Evolutionary conservation across 2,329 filamentous ascomycete genomes (phyloP), one percentile per base, ranked within the genome.

Genomic region (Bimuria novae-zelandiae): DNA sequence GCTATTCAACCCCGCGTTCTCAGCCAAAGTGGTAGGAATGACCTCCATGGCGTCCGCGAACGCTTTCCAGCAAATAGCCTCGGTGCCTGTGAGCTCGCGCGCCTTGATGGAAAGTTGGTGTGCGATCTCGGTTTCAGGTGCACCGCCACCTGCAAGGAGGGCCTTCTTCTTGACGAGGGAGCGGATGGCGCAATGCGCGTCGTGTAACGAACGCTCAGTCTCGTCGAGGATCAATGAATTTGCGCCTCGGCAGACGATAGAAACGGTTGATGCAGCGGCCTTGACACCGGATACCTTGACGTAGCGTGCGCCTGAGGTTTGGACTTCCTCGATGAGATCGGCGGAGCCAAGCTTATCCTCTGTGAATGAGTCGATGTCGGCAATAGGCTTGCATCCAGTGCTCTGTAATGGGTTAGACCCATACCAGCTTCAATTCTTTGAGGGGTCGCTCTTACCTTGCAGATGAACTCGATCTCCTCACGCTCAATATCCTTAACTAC

Each of bases 91-190:
- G 55, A 97, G 82, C 66, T 88, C 86, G 62, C 92, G 89, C 7
- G 93, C 86, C 70, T 90, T 89, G 76, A 90, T 88, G 52, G 89
- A 86, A 29, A 99, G 84, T 69, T 90, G 84, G 49, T 94, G 89
- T 19, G 94, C 90, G 66, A 99, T 93, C 77, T 97, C 92, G 68
- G 97, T 95, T 77, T 99, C 94, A 22, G 94, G 90, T 1, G 94
- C 94, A 72, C 94, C 94, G 69, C 94, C 94, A 75, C 94, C 94
- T 12, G 95, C 93, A 67, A 99, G 96, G 52, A 99, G 85, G n/a
- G 94, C 94, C 64, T 95, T 96, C 86, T 97, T 99, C 86, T 99
- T 99, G 64, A 99, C 94, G 56, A 99, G 79, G 73, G 94, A 99
- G 66, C 94, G 89, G 65, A 99, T 92, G 45, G 97, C 94, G 74